Evolutionary conservation across 2,329 filamentous ascomycete genomes (phyloP).

Genomic region (Monosporascus sp.): DNA sequence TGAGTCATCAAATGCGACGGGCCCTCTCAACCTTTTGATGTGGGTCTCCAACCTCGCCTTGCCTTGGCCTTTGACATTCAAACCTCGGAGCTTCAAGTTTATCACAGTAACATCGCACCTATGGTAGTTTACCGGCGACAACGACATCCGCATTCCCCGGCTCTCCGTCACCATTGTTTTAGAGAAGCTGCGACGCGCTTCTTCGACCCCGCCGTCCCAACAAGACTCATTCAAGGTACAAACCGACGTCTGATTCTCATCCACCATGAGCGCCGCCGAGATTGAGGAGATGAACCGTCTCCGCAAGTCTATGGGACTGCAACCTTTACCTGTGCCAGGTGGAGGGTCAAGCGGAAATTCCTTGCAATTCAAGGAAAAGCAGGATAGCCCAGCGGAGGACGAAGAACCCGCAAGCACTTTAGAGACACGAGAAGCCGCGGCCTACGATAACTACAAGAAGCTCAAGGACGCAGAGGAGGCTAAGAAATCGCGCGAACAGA

Average conservation of each 20-base stretch:
- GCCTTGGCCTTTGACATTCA: too few relatives aligned
- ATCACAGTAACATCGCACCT: too few relatives aligned
- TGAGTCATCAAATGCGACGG: not conserved
- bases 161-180: too few relatives aligned
- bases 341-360: slow-evolving; percentile 56
- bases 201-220: not conserved
- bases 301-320: slow-evolving; percentile 81
- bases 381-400: slow-evolving; percentile 35
- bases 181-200: too few relatives aligned
- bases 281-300: slow-evolving; percentile 95
- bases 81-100: too few relatives aligned
- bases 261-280: slow-evolving; percentile 59
- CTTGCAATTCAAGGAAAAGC: slow-evolving; percentile 32
- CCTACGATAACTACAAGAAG: slow-evolving; percentile 67
- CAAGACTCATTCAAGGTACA: not conserved
- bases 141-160: too few relatives aligned
- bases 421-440: slow-evolving; percentile 69
- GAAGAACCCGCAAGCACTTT: slow-evolving; percentile 70
- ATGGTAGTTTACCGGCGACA: too few relatives aligned
- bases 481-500: slow-evolving; percentile 74
- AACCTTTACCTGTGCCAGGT: slow-evolving; percentile 80
- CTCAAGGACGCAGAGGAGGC: slow-evolving; percentile 65
- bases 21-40: too few relatives aligned
- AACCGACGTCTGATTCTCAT: not conserved
- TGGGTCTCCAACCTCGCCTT: too few relatives aligned